Base-by-base conservation (phyloP, 2,329 filamentous ascomycete species). In the Whalleya microplaca region DNA sequence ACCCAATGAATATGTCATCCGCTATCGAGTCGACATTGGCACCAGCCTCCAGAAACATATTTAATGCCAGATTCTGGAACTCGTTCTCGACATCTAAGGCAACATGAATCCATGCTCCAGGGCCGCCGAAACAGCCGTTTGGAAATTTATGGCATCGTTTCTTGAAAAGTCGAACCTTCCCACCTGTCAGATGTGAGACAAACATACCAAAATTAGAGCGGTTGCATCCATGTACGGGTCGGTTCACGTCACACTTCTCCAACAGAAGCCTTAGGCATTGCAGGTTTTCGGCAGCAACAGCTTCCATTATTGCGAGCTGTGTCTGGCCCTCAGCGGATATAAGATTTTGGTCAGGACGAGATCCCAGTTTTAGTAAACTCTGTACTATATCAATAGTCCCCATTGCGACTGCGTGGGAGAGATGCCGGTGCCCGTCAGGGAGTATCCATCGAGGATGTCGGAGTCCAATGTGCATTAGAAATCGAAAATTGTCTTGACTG, bases 331-430 rank as follows among this genome's bases (percentile, higher is more conserved):
- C 1, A n/a, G n/a, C n/a, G n/a, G n/a, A n/a, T n/a, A n/a, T n/a
- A n/a, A n/a, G n/a, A n/a, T n/a, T n/a, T n/a, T n/a, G 14, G 18
- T 59, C 53, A 12, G 53, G 49, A 21, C 53, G 53, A 16, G 46
- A 18, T 40, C 57, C 57, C 9, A n/a, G 20, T 32, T 51, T 40
- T 5, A 56, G 29, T 32, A 59, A 32, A 16, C 12, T 23, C 16
- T 20, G 44, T 12, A 56, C 19, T n/a, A 51, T n/a, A 16, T 44
- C 29, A 1, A 48, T 4, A 16, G 23, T 40, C 2, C 44, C 47
- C 49, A 56, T 59, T 3, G 45, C 27, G 12, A 29, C 53, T 16
- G 57, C 53, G 12, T 32, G 43, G 12, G 43, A 44, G 19, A 59
- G 57, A 41, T 53, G 51, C 2, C 8, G 21, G 12, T 18, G 4